These are phyloP conservation scores for Lasiosphaeria miniovina DNA, from an alignment of 495 filamentous ascomycete species.

Conservation along the genomic window DNA sequence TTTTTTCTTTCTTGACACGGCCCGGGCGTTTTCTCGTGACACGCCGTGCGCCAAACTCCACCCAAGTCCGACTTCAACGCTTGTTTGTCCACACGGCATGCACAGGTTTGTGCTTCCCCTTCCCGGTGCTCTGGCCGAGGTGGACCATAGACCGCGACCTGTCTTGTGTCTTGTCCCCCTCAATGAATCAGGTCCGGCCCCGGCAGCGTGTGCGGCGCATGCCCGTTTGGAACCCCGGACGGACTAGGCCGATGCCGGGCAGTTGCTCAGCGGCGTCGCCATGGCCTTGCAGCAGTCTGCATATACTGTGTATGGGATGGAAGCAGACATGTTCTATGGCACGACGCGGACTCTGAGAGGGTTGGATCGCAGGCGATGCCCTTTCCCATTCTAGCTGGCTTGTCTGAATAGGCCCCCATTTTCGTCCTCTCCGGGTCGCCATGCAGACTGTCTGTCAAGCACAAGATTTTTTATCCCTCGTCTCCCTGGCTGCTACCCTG, in stretches of 20 bases:
- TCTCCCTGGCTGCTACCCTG: conserved; percentile 8
- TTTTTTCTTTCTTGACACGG: not conserved
- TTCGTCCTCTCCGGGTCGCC: not conserved
- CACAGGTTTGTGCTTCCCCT: no score
- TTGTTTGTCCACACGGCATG: not conserved
- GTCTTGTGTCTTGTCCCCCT: not conserved
- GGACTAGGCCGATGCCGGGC: not conserved
- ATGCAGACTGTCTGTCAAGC: not conserved
- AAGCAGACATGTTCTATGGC: not conserved
- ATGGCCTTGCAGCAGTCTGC: not conserved
- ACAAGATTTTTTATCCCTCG: conserved; percentile 22
- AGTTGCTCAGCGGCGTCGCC: not conserved
- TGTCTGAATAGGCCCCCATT: not conserved
- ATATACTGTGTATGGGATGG: no score
- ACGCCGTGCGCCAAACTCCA: not conserved
- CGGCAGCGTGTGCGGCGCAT: not conserved
- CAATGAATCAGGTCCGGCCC: not conserved
- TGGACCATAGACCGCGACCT: no score
- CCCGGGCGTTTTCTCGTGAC: not conserved
- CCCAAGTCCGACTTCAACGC: not conserved
- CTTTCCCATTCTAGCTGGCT: no score
- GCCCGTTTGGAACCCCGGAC: not conserved
- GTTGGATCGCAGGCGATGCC: not conserved
- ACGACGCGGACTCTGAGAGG: not conserved
- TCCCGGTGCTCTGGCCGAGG: no score